Evolutionary conservation across 2,329 filamentous ascomycete species (phyloP), one percentile per base, ranked within the genome.

Genomic region (Cercospora sp.): DNA sequence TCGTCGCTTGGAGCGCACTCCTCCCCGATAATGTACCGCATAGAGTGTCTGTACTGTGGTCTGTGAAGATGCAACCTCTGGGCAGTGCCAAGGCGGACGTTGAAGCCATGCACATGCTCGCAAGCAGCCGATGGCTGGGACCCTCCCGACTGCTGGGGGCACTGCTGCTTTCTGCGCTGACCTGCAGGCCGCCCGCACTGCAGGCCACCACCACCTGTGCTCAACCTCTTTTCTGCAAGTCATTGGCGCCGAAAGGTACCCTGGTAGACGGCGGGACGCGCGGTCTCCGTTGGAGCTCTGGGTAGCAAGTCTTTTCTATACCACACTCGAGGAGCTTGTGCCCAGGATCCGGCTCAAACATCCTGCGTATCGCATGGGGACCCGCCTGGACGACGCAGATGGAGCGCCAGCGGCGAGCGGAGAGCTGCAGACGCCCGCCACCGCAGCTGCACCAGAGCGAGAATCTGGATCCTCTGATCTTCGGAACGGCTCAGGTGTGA

Each of bases 351-450:
- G 45, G 26, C 42, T n/a, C 23, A 45, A 36, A 30, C 42, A 51
- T 28, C 30, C 59, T 60, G 48, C 60, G 40, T 36, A 60, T 65
- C 66, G 69, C 57, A 70, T 68, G 69, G 69, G 66, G 67, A 60
- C 67, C 67, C 63, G 60, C 57, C 33, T 60, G 20, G 33, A 60
- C 63, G 40, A 55, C 57, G 40, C 36, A 55, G 36, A 68, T 66
- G 63, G 60, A 64, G 28, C 60, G 31, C 60, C 68, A 60, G 55
- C 66, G 45, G 68, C 64, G 53, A 42, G 51, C 26, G 60, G 63
- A 51, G 58, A 68, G 55, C 67, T 68, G 61, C 64, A 55, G 40
- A 60, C 60, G 63, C 63, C 64, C 68, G 61, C 67, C 66, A 65
- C 68, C 45, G 42, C 59, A 5, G 28, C 61, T 59, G 63, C 62